These are phyloP conservation scores for Myxozyma lipomycoides DNA, from an alignment of 805 yeast genomes.

Conservation along the genomic window DNA sequence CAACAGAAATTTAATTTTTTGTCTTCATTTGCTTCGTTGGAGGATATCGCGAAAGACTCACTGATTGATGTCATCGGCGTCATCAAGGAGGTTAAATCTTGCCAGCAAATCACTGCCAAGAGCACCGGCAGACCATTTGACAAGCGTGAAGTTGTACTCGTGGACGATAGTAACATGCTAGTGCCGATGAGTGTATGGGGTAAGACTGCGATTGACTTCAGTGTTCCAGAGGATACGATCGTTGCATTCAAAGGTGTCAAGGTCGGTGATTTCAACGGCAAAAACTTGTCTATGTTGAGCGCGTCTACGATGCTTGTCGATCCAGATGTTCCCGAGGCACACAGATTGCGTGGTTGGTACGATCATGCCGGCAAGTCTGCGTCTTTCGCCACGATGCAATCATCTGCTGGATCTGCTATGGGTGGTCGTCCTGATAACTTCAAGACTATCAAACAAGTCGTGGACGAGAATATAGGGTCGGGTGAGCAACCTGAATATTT, in stretches of 20 bases:
- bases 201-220: slow-evolving; percentile 74
- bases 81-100: slow-evolving; percentile 68
- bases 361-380: slow-evolving; percentile 69
- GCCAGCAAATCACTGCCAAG: slow-evolving; percentile 75
- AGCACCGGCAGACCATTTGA: slow-evolving; percentile 87
- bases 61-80: slow-evolving; percentile 86
- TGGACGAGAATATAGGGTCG: slow-evolving; percentile 62
- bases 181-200: slow-evolving; percentile 88
- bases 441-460: slow-evolving; percentile 62
- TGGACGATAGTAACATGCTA: slow-evolving; percentile 76
- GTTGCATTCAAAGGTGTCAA: slow-evolving; percentile 88
- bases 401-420: slow-evolving; percentile 36
- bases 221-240: slow-evolving; percentile 63
- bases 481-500: slow-evolving; percentile 79
- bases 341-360: slow-evolving; percentile 89
- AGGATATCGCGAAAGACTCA: slow-evolving; percentile 63
- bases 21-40: slow-evolving; percentile 56
- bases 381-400: slow-evolving; percentile 51
- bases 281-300: slow-evolving; percentile 73
- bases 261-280: slow-evolving; percentile 83
- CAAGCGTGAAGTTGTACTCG: slow-evolving; percentile 82
- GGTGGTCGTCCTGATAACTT: slow-evolving; percentile 51
- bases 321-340: slow-evolving; percentile 89
- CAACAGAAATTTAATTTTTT: slow-evolving; percentile 72
- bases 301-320: slow-evolving; percentile 70